A percentile compares a stretch with the other conserved stretches of the same genome.
These are phyloP conservation scores for Tylopilus vinaceipallidus DNA, from an alignment of 768 basidiomycete species.

Conservation along the genomic window DNA sequence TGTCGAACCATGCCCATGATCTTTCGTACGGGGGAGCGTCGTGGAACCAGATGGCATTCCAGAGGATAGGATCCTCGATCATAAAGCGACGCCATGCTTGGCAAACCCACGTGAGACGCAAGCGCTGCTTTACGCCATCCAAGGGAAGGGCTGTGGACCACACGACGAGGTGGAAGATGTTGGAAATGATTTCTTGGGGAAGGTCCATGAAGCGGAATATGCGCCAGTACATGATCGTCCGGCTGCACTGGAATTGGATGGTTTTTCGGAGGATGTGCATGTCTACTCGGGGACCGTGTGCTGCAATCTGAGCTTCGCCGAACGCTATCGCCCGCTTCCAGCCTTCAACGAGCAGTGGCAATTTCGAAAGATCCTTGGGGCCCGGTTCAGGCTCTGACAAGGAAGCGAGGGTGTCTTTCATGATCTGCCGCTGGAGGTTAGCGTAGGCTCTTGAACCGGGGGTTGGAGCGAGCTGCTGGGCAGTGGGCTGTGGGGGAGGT, in stretches of 20 bases:
- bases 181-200: conserved; percentile 62
- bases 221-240: conserved; percentile 33
- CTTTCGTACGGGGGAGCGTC: conserved; percentile 49
- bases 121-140: conserved; percentile 38
- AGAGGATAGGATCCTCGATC: conserved; percentile 49
- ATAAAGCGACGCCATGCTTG: conserved; percentile 51
- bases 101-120: conserved; percentile 59
- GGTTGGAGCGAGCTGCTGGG: conserved; percentile 10
- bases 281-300: conserved; percentile 20
- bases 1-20: conserved; percentile 54
- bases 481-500: conserved; percentile 8
- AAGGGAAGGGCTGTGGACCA: conserved; percentile 47
- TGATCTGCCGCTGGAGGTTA: conserved; percentile 17
- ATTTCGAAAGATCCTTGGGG: neutral
- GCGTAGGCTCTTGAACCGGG: conserved; percentile 22
- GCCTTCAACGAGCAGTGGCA: conserved; percentile 2
- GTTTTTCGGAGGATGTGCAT: conserved; percentile 10
- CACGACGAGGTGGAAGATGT: conserved; percentile 59
- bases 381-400: conserved; percentile 23
- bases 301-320: conserved; percentile 22
- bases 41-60: conserved; percentile 67
- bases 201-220: conserved; percentile 60
- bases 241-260: conserved; percentile 19
- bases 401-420: conserved; percentile 16
- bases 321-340: conserved; percentile 18